Conservation (phyloP, 2,329 filamentous ascomycete genomes). For the Cyphellophora europaea region DNA sequence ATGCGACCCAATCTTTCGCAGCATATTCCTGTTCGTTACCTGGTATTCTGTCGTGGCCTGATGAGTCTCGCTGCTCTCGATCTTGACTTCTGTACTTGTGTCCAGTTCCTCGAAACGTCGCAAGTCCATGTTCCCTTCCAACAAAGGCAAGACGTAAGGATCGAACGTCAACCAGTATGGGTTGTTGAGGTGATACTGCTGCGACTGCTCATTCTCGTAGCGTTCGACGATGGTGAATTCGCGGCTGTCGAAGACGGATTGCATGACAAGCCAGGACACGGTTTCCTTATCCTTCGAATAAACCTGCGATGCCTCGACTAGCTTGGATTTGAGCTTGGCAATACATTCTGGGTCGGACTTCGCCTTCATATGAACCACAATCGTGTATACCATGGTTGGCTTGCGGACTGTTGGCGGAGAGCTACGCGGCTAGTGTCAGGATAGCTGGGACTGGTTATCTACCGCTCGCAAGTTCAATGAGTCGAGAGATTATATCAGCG, state of each 20-base stretch:
- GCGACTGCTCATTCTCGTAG: constrained; percentile 56
- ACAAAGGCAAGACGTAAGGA: constrained; percentile 59
- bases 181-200: constrained; percentile 57
- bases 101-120: constrained; percentile 59
- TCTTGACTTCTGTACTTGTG: constrained; percentile 26
- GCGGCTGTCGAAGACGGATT: constrained; percentile 57
- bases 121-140: constrained; percentile 62
- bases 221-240: constrained; percentile 69
- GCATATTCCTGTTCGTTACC: too few relatives aligned
- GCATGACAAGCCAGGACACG: constrained; percentile 67
- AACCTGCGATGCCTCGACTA: constrained; percentile 63
- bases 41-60: neutral
- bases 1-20: too few relatives aligned
- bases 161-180: constrained; percentile 71
- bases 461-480: too few relatives aligned
- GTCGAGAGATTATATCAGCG: too few relatives aligned
- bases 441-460: too few relatives aligned
- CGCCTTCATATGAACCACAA: constrained; percentile 45
- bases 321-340: constrained; percentile 59
- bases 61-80: constrained; percentile 1
- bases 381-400: constrained; percentile 20
- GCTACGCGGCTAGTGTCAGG: too few relatives aligned
- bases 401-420: too few relatives aligned
- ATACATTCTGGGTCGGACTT: constrained; percentile 57
- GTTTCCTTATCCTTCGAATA: constrained; percentile 66